phyloP scores from a whole-genome alignment of 495 filamentous ascomycete species.

The Talaromyces wortmannii region DNA sequence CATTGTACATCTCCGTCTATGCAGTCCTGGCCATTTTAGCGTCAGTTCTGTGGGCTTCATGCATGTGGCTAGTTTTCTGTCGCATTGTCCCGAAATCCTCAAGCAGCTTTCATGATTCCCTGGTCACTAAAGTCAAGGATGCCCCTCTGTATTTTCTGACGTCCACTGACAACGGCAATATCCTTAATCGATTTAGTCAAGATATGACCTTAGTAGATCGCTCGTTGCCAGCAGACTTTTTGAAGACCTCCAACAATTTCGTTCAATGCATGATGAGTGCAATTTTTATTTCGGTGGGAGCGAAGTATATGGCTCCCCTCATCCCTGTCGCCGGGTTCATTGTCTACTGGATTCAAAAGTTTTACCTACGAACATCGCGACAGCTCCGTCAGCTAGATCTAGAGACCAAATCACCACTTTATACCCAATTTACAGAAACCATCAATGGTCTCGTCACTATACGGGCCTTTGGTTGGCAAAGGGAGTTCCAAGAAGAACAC shows the following conservation, averaged over 20 bases:
- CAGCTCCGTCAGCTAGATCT: constrained; percentile 52
- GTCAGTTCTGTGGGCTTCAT: constrained; percentile 1
- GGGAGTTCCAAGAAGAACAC: constrained; percentile 52
- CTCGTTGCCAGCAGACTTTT: neutral
- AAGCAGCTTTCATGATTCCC: constrained; percentile 6
- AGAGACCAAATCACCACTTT: constrained; percentile 53
- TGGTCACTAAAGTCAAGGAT: constrained; percentile 6
- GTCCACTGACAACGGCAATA: constrained; percentile 29
- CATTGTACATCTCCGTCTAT: constrained; percentile 5
- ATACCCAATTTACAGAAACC: constrained; percentile 61
- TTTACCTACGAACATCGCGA: constrained; percentile 56
- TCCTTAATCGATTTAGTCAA: constrained; percentile 39
- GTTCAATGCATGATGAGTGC: neutral
- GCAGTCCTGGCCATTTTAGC: constrained; percentile 1
- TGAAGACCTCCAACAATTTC: neutral
- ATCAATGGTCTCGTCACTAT: constrained; percentile 63
- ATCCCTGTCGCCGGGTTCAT: constrained; percentile 39
- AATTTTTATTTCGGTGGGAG: neutral
- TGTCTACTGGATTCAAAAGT: constrained; percentile 48
- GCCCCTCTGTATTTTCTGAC: constrained; percentile 28
- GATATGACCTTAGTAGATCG: constrained; percentile 37
- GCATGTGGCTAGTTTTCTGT: constrained; percentile 8
- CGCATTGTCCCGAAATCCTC: constrained; percentile 15
- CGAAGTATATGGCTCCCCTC: constrained; percentile 40
- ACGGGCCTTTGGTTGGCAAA: constrained; percentile 57